A percentile compares a stretch with the other conserved stretches of the same genome.
Evolutionary conservation across 2,329 filamentous ascomycete genomes (phyloP).

Genomic region (Keithomyces neogunnii): DNA sequence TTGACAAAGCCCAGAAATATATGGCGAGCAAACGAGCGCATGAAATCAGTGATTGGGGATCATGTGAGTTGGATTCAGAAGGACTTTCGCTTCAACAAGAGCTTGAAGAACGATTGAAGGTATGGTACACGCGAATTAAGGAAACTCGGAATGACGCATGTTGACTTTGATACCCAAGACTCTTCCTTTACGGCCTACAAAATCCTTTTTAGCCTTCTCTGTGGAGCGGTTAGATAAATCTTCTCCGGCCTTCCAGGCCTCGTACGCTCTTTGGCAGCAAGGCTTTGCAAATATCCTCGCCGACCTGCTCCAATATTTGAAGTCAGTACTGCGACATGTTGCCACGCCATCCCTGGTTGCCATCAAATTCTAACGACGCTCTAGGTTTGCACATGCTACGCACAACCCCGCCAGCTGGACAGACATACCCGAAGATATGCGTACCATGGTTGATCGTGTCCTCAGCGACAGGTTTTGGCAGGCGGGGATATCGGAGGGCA

Average conservation of each 20-base stretch:
- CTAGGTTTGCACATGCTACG: constrained; percentile 78
- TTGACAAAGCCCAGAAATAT: constrained; percentile 76
- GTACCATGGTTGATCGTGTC: constrained; percentile 68
- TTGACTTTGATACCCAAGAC: constrained; percentile 30
- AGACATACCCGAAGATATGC: constrained; percentile 66
- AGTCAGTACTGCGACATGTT: constrained; percentile 29
- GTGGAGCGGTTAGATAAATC: constrained; percentile 79
- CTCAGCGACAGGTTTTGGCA: constrained; percentile 97
- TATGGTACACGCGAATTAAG: constrained; percentile 19
- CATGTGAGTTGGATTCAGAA: constrained; percentile 65
- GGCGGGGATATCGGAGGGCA: constrained; percentile 90
- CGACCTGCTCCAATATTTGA: constrained; percentile 75
- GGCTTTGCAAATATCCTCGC: constrained; percentile 77
- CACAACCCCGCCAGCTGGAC: constrained; percentile 83
- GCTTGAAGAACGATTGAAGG: constrained; percentile 67
- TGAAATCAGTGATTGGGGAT: constrained; percentile 74
- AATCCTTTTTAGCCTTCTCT: constrained; percentile 84
- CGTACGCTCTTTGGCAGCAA: constrained; percentile 76
- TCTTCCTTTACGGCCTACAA: constrained; percentile 77
- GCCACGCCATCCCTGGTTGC: not conserved
- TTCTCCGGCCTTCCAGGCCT: constrained; percentile 64
- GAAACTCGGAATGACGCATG: not conserved
- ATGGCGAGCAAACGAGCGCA: constrained; percentile 65
- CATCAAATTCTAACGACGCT: not conserved
- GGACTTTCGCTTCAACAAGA: constrained; percentile 71